These are phyloP conservation scores for Sanghuangporus weigelae DNA, from an alignment of 1,284 basidiomycete genomes.

Conservation along the genomic window DNA sequence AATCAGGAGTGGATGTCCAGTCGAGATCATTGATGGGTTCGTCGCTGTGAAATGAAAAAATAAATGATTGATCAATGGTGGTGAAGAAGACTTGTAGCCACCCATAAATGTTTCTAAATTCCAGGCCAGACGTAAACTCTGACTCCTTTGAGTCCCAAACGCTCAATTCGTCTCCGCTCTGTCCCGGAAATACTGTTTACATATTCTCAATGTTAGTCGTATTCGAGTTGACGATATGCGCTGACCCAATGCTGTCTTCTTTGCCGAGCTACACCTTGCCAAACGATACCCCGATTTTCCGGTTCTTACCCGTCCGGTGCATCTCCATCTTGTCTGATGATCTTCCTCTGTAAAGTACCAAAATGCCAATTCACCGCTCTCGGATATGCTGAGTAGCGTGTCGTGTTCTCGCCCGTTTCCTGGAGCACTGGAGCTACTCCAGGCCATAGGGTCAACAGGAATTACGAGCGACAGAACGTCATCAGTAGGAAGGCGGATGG, in stretches of 20 bases:
- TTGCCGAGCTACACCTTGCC: constrained; percentile 82
- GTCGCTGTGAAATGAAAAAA: constrained; percentile 23
- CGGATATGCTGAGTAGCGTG: constrained; percentile 71
- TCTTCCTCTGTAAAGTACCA: constrained; percentile 47
- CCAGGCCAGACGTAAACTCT: constrained; percentile 88
- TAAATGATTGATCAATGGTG: neutral
- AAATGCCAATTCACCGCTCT: constrained; percentile 72
- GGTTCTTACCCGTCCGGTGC: constrained; percentile 73
- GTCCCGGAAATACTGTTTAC: constrained; percentile 45
- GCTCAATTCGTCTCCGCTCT: constrained; percentile 70
- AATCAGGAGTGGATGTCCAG: constrained; percentile 87
- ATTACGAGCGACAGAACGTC: constrained; percentile 52
- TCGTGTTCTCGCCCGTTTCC: constrained; percentile 46
- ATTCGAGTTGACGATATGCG: constrained; percentile 18
- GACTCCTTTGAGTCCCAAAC: constrained; percentile 94
- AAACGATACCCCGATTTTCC: constrained; percentile 56
- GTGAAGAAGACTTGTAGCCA: constrained; percentile 27
- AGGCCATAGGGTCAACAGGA: constrained; percentile 89
- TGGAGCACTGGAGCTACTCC: constrained; percentile 45
- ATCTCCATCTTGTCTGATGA: constrained; percentile 45
- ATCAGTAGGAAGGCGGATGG: constrained; percentile 44
- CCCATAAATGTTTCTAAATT: constrained; percentile 62
- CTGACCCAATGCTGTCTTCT: constrained; percentile 79
- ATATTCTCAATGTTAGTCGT: constrained; percentile 15
- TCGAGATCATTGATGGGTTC: constrained; percentile 78